These are phyloP conservation scores for Phaeolepiota aurea DNA, from an alignment of 768 basidiomycete species.

Conservation along the genomic window DNA sequence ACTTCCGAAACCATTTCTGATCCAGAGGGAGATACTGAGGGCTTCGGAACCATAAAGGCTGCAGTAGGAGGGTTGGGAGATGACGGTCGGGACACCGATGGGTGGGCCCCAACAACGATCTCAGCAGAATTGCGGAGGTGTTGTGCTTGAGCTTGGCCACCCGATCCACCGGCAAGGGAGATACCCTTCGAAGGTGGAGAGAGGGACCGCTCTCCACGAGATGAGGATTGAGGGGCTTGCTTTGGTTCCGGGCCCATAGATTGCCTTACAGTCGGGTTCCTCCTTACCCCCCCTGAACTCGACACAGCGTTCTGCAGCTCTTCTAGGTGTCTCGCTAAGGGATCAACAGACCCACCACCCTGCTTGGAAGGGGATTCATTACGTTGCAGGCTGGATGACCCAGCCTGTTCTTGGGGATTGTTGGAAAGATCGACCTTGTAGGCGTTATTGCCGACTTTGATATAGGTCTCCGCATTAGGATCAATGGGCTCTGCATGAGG, in stretches of 20 bases:
- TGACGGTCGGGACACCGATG: slow-evolving; percentile 56
- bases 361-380: slow-evolving; percentile 19
- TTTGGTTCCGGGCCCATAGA: slow-evolving; percentile 15
- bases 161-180: slow-evolving; percentile 10
- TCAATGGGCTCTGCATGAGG: slow-evolving; percentile 53
- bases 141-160: slow-evolving; percentile 19
- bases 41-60: slow-evolving; percentile 67
- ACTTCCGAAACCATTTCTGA: slow-evolving; percentile 66
- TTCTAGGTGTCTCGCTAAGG: slow-evolving; percentile 58
- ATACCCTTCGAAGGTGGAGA: slow-evolving; percentile 23
- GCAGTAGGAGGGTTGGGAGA: slow-evolving; percentile 73
- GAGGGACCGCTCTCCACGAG: slow-evolving; percentile 18
- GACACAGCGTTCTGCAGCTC: slow-evolving; percentile 42
- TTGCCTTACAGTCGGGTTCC: slow-evolving; percentile 30
- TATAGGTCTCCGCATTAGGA: slow-evolving; percentile 56
- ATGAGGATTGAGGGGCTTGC: slow-evolving; percentile 11
- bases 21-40: slow-evolving; percentile 28
- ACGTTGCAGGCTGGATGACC: slow-evolving; percentile 13
- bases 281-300: slow-evolving; percentile 37
- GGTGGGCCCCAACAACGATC: slow-evolving; percentile 70
- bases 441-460: slow-evolving; percentile 60
- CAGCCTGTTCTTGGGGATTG: slow-evolving; percentile 49
- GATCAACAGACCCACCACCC: slow-evolving; percentile 39
- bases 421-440: slow-evolving; percentile 59
- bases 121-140: slow-evolving; percentile 77